Evolutionary conservation across 177 flowering plant genomes (phyloP).

Genomic region (Telopea speciosissima): DNA sequence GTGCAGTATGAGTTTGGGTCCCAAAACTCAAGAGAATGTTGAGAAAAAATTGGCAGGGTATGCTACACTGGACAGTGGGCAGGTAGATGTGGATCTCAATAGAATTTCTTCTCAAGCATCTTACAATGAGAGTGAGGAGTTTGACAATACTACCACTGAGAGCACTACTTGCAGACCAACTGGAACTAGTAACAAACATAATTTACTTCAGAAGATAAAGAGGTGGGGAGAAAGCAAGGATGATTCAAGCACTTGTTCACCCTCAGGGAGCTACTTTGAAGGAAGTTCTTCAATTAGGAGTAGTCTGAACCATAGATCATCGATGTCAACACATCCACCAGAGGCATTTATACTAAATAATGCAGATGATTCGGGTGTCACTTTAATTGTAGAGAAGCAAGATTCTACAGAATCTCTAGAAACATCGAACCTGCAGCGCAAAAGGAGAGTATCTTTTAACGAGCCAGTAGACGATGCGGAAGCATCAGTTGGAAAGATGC

Average conservation of each 20-base stretch:
- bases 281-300: constrained; percentile 2
- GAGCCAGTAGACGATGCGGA: constrained; percentile 9
- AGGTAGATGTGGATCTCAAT: not conserved
- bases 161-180: constrained; percentile 20
- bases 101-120: constrained; percentile 14
- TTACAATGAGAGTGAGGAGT: constrained; percentile 9
- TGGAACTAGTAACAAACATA: constrained; percentile 6
- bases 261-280: not conserved
- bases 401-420: not conserved
- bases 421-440: not conserved
- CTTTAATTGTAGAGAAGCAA: not conserved
- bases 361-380: not conserved
- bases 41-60: not conserved
- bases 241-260: constrained; percentile 3
- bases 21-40: constrained; percentile 1
- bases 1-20: not conserved
- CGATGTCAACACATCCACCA: constrained; percentile 10
- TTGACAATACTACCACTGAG: constrained; percentile 3
- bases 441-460: constrained; percentile 23
- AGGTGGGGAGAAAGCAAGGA: constrained; percentile 17
- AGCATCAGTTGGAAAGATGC: constrained; percentile 3
- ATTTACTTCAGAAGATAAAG: not conserved
- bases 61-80: not conserved
- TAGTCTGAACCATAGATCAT: constrained; percentile 9
- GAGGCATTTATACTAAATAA: not conserved